Conservation (phyloP, 495 filamentous ascomycete genomes). For the Penicillium cinerascens region DNA sequence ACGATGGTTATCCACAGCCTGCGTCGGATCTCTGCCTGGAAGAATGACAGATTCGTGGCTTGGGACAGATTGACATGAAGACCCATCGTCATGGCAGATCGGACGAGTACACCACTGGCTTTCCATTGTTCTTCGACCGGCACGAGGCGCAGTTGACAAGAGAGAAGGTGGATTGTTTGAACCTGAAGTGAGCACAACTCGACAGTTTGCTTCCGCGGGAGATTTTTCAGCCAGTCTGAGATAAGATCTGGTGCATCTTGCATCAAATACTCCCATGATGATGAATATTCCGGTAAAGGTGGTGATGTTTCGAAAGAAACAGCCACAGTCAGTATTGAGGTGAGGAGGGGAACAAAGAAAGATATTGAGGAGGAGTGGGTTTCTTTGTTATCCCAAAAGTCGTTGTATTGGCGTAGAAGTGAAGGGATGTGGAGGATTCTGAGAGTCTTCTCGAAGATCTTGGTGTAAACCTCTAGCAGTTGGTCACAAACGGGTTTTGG, state of each 20-base stretch:
- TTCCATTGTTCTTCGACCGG: conserved; percentile 51
- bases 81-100: conserved; percentile 58
- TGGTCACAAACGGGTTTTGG: conserved; percentile 22
- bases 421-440: conserved; percentile 27
- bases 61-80: conserved; percentile 52
- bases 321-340: conserved; percentile 14
- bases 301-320: conserved; percentile 21
- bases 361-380: conserved; percentile 2
- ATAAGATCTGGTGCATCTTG: conserved; percentile 20
- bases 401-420: conserved; percentile 18
- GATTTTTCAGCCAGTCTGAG: conserved; percentile 31
- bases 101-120: conserved; percentile 49
- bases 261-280: conserved; percentile 30
- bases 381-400: conserved; percentile 16
- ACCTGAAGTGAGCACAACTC: conserved; percentile 24
- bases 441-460: conserved; percentile 21
- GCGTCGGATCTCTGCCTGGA: conserved; percentile 34
- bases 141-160: conserved; percentile 43
- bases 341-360: conserved; percentile 19
- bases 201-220: conserved; percentile 41
- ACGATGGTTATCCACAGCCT: conserved; percentile 45
- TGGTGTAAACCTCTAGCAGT: conserved; percentile 19
- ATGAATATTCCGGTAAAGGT: conserved; percentile 33
- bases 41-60: conserved; percentile 19
- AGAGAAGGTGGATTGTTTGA: conserved; percentile 35